phyloP scores from a whole-genome alignment of 2,329 filamentous ascomycete genomes.

The Coniochaeta sp. region DNA sequence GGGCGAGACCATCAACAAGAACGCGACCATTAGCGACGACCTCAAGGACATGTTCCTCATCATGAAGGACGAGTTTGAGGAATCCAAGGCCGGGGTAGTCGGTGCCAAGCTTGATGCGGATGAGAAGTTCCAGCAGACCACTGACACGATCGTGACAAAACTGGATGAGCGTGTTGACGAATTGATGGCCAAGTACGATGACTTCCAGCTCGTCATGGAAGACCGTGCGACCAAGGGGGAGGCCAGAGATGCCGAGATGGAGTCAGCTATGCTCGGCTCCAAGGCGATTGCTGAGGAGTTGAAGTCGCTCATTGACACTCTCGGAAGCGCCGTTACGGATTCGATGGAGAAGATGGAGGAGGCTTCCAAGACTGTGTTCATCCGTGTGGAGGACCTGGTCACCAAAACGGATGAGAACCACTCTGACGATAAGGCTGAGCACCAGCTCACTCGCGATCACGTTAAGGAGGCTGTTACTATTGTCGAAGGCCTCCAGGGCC shows the following conservation, averaged over 20 bases:
- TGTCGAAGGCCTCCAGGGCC: slow-evolving; percentile 69
- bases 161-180: slow-evolving; percentile 64
- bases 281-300: slow-evolving; percentile 83
- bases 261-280: slow-evolving; percentile 66
- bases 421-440: slow-evolving; percentile 66
- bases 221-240: slow-evolving; percentile 68
- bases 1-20: slow-evolving; percentile 54
- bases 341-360: slow-evolving; percentile 81
- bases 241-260: slow-evolving; percentile 64
- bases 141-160: slow-evolving; percentile 46
- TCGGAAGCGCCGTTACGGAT: slow-evolving; percentile 73
- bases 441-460: slow-evolving; percentile 75
- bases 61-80: slow-evolving; percentile 82
- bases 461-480: slow-evolving; percentile 66
- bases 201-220: slow-evolving; percentile 68
- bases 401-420: slow-evolving; percentile 70
- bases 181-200: slow-evolving; percentile 81
- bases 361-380: slow-evolving; percentile 81
- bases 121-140: slow-evolving; percentile 60
- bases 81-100: slow-evolving; percentile 71
- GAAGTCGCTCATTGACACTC: slow-evolving; percentile 75
- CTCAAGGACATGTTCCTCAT: slow-evolving; percentile 66
- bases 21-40: slow-evolving; percentile 51
- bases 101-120: slow-evolving; percentile 78
- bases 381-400: slow-evolving; percentile 72